Evolutionary conservation across 768 basidiomycete species (phyloP).

Genomic region (Phanerodontia chrysosporium): DNA sequence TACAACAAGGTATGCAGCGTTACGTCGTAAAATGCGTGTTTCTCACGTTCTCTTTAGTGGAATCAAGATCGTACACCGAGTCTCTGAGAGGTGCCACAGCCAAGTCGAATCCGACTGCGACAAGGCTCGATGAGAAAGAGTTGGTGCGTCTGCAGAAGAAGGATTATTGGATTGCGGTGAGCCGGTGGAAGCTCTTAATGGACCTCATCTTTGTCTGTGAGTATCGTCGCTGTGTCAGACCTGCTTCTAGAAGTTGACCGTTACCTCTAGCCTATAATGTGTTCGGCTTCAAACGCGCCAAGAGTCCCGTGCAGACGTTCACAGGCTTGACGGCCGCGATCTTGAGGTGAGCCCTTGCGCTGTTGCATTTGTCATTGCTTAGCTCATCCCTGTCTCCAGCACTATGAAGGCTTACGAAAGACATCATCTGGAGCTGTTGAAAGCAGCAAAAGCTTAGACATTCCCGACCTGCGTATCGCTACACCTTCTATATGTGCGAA

Average conservation of each 20-base stretch:
- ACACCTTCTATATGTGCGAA: constrained; percentile 5
- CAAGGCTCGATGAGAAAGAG: constrained; percentile 67
- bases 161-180: constrained; percentile 72
- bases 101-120: constrained; percentile 57
- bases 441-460: constrained; percentile 35
- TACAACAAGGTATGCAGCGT: constrained; percentile 50
- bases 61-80: constrained; percentile 68
- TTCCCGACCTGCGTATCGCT: not conserved
- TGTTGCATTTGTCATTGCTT: not conserved
- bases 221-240: constrained; percentile 17
- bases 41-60: constrained; percentile 41
- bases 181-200: constrained; percentile 71
- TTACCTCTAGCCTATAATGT: constrained; percentile 64
- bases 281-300: constrained; percentile 64
- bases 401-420: constrained; percentile 72
- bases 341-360: constrained; percentile 53
- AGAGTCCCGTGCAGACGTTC: constrained; percentile 56
- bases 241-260: not conserved
- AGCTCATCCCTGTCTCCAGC: constrained; percentile 34
- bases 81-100: constrained; percentile 68
- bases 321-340: constrained; percentile 67
- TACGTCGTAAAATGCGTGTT: not conserved
- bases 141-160: constrained; percentile 62
- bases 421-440: constrained; percentile 59
- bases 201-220: constrained; percentile 86